phyloP scores from a whole-genome alignment of 1,284 basidiomycete species.

The Rhodotorula sp. region DNA sequence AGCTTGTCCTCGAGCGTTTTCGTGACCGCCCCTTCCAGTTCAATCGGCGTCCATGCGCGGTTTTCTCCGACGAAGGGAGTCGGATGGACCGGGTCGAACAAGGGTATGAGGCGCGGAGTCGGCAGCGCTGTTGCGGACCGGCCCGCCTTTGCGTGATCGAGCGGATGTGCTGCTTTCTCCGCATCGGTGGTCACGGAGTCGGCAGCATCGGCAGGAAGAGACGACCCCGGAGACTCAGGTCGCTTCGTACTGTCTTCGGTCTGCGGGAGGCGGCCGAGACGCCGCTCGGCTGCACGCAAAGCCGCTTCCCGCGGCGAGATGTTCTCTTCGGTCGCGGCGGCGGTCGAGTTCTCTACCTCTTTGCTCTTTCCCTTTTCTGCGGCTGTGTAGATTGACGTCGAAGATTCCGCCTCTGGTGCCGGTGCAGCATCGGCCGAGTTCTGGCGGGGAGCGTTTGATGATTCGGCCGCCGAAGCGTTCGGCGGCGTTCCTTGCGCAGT shows the following conservation, averaged over 20 bases:
- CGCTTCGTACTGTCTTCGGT: background rate
- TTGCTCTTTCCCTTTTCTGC: conserved; percentile 5
- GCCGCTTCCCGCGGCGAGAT: conserved; percentile 20
- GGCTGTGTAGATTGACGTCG: background rate
- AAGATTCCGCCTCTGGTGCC: background rate
- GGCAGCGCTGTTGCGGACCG: background rate
- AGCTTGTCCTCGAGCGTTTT: conserved; percentile 25
- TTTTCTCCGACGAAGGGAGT: background rate
- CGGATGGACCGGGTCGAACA: conserved; percentile 29
- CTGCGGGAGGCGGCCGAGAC: background rate
- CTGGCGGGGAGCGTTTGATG: background rate
- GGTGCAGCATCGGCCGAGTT: background rate
- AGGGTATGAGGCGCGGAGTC: conserved; percentile 29
- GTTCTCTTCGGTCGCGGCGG: background rate
- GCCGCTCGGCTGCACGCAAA: conserved; percentile 24
- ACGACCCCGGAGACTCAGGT: background rate
- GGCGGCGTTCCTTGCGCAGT: background rate
- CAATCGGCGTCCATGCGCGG: background rate
- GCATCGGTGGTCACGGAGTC: background rate
- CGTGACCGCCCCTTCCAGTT: background rate
- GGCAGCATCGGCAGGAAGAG: background rate
- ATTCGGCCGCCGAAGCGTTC: background rate
- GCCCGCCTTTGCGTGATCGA: background rate
- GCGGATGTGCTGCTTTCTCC: background rate
- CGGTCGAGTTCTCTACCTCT: background rate